These are phyloP conservation scores for Termitomyces sp. DNA, from an alignment of 768 basidiomycete species.

Conservation along the genomic window DNA sequence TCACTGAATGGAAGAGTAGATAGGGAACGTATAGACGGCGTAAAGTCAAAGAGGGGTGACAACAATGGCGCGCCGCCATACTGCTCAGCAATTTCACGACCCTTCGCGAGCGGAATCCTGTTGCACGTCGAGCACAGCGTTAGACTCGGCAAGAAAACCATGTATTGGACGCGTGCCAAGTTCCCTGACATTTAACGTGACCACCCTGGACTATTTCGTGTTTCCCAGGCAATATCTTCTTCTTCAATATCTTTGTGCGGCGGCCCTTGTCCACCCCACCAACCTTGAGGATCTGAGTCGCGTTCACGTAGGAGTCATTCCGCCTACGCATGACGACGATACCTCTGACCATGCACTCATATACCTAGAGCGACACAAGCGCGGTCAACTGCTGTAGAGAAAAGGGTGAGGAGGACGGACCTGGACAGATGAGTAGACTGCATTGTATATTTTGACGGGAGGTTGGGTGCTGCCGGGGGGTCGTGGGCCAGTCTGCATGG, in stretches of 20 bases:
- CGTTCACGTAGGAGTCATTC: constrained; percentile 94
- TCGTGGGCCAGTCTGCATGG: no score
- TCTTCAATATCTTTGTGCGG: constrained; percentile 94
- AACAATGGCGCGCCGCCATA: constrained; percentile 90
- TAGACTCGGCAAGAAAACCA: constrained; percentile 4
- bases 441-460: no score
- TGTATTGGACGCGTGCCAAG: constrained; percentile 62
- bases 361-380: constrained; percentile 62
- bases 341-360: constrained; percentile 97
- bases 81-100: constrained; percentile 87
- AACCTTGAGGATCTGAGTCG: constrained; percentile 98
- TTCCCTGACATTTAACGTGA: constrained; percentile 99
- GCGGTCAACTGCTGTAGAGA: no score
- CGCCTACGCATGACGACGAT: constrained; percentile 98
- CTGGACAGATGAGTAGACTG: no score
- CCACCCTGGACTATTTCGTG: constrained; percentile 99
- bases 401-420: no score
- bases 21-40: constrained; percentile 70
- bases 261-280: constrained; percentile 97
- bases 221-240: constrained; percentile 92
- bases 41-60: constrained; percentile 90
- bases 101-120: constrained; percentile 96
- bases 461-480: no score
- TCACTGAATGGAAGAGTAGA: constrained; percentile 60
- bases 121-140: not conserved